phyloP scores from a whole-genome alignment of 495 filamentous ascomycete genomes.

The Penicillium mononematosum region DNA sequence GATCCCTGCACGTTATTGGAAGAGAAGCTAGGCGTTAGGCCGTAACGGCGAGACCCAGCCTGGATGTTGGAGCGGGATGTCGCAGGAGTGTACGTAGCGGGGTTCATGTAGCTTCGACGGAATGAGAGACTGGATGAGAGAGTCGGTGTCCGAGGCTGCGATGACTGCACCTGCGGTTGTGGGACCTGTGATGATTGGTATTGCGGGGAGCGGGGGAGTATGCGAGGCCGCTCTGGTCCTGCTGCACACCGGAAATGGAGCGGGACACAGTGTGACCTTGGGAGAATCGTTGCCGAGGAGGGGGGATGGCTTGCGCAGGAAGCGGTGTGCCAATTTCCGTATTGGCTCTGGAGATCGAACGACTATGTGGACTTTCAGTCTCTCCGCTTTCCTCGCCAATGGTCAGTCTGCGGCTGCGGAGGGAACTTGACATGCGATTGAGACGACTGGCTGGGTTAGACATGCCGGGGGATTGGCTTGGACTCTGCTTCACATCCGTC shows the following conservation, averaged over 20 bases:
- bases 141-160: conserved; percentile 43
- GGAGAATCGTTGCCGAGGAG: conserved; percentile 39
- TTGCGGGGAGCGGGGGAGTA: conserved; percentile 24
- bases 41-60: conserved; percentile 50
- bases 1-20: conserved; percentile 23
- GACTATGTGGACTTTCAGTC: conserved; percentile 23
- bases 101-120: conserved; percentile 45
- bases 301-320: conserved; percentile 29
- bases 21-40: conserved; percentile 28
- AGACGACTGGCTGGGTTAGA: conserved; percentile 36
- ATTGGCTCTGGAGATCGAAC: conserved; percentile 42
- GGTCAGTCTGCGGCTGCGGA: conserved; percentile 36
- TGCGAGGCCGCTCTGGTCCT: conserved; percentile 23
- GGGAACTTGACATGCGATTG: conserved; percentile 40
- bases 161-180: conserved; percentile 22
- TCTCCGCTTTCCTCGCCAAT: conserved; percentile 36
- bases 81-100: conserved; percentile 39
- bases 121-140: conserved; percentile 37
- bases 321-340: conserved; percentile 38
- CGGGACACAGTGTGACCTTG: conserved; percentile 41
- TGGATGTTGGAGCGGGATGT: conserved; percentile 46
- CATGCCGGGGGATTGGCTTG: conserved; percentile 30
- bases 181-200: conserved; percentile 24
- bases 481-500: conserved; percentile 24
- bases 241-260: conserved; percentile 24